Conservation (phyloP, 441 rosid species). For the Rhodomyrtus psidioides region DNA sequence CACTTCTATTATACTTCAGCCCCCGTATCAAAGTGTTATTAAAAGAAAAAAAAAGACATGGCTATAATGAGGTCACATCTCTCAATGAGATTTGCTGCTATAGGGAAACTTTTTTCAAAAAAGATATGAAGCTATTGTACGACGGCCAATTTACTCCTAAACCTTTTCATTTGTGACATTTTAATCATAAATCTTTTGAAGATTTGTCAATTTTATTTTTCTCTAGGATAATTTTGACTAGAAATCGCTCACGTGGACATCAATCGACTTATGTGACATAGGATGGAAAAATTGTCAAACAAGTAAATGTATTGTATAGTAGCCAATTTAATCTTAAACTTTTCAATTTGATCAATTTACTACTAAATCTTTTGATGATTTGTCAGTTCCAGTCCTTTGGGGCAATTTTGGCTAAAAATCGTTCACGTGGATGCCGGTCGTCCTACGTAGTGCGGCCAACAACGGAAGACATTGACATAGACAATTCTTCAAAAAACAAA, state of each 20-base stretch:
- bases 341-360: not conserved
- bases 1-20: no score
- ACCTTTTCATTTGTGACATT: no score
- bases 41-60: not conserved
- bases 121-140: no score
- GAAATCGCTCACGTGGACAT: no score
- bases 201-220: no score
- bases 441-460: no score
- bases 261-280: not conserved
- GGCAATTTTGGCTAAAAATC: not conserved
- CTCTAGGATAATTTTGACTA: no score
- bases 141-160: no score
- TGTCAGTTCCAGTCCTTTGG: not conserved
- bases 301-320: not conserved
- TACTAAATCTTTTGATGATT: not conserved
- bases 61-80: not conserved
- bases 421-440: accelerated
- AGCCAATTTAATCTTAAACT: not conserved
- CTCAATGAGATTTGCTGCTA: not conserved
- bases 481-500: no score
- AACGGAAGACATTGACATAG: accelerated
- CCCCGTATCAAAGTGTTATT: not conserved
- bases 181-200: no score
- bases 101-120: no score
- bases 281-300: not conserved